These are phyloP conservation scores for Cadophora luteo-olivacea DNA, from an alignment of 2,329 filamentous ascomycete genomes.

Conservation along the genomic window DNA sequence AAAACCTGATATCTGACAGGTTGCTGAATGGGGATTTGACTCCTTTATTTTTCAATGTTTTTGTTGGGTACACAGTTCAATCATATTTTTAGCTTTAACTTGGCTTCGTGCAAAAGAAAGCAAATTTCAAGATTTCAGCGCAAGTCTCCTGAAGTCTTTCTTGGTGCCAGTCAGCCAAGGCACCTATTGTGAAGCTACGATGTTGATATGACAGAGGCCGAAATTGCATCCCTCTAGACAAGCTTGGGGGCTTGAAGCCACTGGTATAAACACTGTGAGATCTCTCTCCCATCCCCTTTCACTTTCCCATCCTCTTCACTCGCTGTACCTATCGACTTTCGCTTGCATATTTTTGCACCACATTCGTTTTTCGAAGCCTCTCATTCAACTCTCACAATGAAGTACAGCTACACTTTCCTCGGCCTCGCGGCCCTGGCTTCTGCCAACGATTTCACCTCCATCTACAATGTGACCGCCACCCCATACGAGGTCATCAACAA, in stretches of 20 bases:
- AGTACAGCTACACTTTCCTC: conserved; percentile 11
- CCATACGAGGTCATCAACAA: conserved; percentile 54
- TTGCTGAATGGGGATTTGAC: not conserved
- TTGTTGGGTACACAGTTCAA: not conserved
- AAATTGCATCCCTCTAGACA: conserved; percentile 17
- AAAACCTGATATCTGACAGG: not conserved
- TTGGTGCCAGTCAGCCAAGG: conserved; percentile 7
- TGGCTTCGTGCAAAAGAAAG: not conserved
- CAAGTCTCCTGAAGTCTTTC: not conserved
- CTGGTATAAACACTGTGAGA: not conserved
- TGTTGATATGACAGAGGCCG: not conserved
- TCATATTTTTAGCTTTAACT: not conserved
- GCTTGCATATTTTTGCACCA: conserved; percentile 9
- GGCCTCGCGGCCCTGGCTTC: not conserved
- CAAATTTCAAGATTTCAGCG: not conserved
- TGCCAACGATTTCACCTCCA: conserved; percentile 49
- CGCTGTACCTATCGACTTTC: not conserved
- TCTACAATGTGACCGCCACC: conserved; percentile 52
- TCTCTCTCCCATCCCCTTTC: not conserved
- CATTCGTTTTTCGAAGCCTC: conserved; percentile 4
- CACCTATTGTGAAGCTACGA: conserved; percentile 9
- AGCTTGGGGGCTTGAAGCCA: not conserved
- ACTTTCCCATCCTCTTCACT: conserved; percentile 4
- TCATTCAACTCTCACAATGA: conserved; percentile 3
- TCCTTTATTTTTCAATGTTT: not conserved